Evolutionary conservation across 208 protist species (phyloP).

Genomic region (Phytomonas francai): DNA sequence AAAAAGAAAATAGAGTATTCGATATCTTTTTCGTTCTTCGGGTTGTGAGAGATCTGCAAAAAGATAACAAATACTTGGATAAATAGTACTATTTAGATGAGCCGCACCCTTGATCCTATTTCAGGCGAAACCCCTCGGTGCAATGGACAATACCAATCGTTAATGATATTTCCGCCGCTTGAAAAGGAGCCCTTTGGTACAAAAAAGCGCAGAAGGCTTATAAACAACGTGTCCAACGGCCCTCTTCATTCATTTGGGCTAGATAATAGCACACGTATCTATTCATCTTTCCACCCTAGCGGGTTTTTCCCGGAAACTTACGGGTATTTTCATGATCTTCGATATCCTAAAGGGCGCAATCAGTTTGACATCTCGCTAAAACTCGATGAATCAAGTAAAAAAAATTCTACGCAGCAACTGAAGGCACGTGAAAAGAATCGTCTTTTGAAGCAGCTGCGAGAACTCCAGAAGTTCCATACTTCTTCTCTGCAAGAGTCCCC

Average conservation of each 20-base stretch:
- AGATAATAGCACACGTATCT: background rate
- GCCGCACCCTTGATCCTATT: background rate
- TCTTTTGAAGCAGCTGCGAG: background rate
- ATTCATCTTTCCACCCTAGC: background rate
- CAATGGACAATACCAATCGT: background rate
- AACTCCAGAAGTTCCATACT: background rate
- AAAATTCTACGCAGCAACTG: background rate
- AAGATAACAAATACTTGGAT: background rate
- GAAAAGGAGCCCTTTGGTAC: background rate
- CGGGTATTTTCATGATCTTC: background rate
- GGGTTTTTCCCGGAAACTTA: background rate
- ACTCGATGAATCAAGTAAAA: background rate
- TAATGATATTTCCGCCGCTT: background rate
- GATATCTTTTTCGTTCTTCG: background rate
- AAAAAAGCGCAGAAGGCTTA: background rate
- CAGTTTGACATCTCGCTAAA: background rate
- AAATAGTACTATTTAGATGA: background rate
- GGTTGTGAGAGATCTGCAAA: background rate
- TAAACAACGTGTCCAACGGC: background rate
- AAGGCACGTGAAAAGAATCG: background rate
- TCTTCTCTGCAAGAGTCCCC: background rate
- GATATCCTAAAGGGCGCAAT: background rate
- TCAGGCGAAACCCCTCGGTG: background rate
- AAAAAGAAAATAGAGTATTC: background rate
- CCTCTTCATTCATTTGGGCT: background rate